These are phyloP conservation scores for Exutisphaerella laricina DNA, from an alignment of 2,329 filamentous ascomycete species.

Conservation along the genomic window DNA sequence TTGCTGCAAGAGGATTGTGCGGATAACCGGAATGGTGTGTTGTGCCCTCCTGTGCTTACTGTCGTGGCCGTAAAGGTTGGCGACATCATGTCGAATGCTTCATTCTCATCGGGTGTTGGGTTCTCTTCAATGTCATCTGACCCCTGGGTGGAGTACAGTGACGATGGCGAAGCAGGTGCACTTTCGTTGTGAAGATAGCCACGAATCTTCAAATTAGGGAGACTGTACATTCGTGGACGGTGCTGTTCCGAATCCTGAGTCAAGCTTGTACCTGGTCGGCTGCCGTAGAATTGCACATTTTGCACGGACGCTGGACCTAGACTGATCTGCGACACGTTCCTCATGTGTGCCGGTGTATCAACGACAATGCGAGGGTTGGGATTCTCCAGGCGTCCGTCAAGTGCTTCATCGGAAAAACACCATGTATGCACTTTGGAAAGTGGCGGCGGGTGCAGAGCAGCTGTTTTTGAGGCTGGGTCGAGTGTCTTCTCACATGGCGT, in stretches of 20 bases:
- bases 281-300: constrained; percentile 25
- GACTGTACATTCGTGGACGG: constrained; percentile 17
- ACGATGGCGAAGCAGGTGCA: constrained; percentile 7
- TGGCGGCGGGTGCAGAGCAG: constrained; percentile 26
- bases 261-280: constrained; percentile 16
- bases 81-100: constrained; percentile 24
- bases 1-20: constrained; percentile 9
- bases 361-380: constrained; percentile 10
- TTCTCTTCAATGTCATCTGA: constrained; percentile 7
- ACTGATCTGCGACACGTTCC: constrained; percentile 7
- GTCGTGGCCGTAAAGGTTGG: constrained; percentile 33
- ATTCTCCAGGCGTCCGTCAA: constrained; percentile 24
- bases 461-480: constrained; percentile 27
- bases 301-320: constrained; percentile 15
- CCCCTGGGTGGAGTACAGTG: constrained; percentile 5
- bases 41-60: constrained; percentile 26
- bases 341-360: constrained; percentile 4
- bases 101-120: constrained; percentile 8
- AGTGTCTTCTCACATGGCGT: constrained; percentile 22
- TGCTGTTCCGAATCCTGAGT: constrained; percentile 15
- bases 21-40: constrained; percentile 25
- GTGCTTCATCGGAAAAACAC: constrained; percentile 29
- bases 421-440: constrained; percentile 28
- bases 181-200: constrained; percentile 13
- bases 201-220: constrained; percentile 17